These are phyloP conservation scores for Cyphellophora europaea DNA, from an alignment of 2,329 filamentous ascomycete genomes.

Conservation along the genomic window DNA sequence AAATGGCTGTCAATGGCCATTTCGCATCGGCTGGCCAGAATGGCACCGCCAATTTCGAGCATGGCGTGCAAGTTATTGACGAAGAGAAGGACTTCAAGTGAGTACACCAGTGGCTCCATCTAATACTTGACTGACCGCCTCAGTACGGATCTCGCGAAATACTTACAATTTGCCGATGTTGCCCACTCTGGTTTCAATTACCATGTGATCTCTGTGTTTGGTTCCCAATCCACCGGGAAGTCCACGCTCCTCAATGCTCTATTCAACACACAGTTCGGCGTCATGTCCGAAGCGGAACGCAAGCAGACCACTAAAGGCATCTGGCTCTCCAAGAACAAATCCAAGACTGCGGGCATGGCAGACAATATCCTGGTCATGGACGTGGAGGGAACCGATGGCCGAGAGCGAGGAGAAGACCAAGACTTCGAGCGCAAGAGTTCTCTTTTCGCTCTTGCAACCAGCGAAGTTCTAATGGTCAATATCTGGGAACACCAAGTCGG, in stretches of 20 bases:
- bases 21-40: conserved; percentile 33
- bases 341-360: conserved; percentile 54
- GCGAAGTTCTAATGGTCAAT: conserved; percentile 95
- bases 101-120: conserved; percentile 21
- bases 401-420: conserved; percentile 93
- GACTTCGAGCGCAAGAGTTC: conserved; percentile 99
- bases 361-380: conserved; percentile 99
- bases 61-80: conserved; percentile 95
- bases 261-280: conserved; percentile 91
- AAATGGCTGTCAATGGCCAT: conserved; percentile 36
- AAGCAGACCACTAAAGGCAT: conserved; percentile 98
- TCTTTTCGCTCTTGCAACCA: conserved; percentile 91
- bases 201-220: conserved; percentile 97
- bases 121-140: conserved; percentile 10
- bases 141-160: conserved; percentile 69
- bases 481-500: conserved; percentile 99
- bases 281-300: conserved; percentile 92
- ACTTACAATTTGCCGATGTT: conserved; percentile 70
- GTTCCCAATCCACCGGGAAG: conserved; percentile 96
- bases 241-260: conserved; percentile 93
- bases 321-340: conserved; percentile 97
- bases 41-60: conserved; percentile 53
- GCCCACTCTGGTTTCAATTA: conserved; percentile 95
- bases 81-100: conserved; percentile 97
- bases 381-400: conserved; percentile 92